Evolutionary conservation across 441 rosid species (phyloP), one percentile per base, ranked within the genome.

Genomic region (Viola pubescens): DNA sequence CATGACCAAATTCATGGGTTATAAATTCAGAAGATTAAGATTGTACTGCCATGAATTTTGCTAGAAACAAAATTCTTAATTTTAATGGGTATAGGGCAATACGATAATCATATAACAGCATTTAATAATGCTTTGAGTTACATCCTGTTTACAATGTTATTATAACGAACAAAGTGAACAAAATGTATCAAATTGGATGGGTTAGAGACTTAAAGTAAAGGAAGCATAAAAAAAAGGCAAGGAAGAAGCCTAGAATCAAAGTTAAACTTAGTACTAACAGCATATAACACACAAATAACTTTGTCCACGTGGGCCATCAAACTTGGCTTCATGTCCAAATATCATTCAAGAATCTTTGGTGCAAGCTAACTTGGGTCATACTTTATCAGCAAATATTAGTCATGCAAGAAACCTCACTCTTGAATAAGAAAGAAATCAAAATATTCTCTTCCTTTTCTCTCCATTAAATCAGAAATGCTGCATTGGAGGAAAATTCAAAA

Each of bases 181-280:
- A 60, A 50, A 56, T 66, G 60, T 51, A 59, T 19, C 26, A 19
- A 19, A 19, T 19, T 19, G 26, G 26, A 0, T 19, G 26, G 26
- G 26, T 60, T 56, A 34, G 48, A 40, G 59, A 40, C 48, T 58
- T 5, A 51, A 76, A 63, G 68, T 67, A 76, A 78, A 72, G 69
- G 34, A 58, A 52, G 40, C 4, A 37, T 4, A 1, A 11, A 9
- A 11, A 2, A 51, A 55, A 66, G 62, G 53, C 63, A 7, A 58
- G 44, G 7, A 56, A 64, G 80, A 82, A 79, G 73, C 75, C 72
- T 79, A 67, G 75, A 63, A 73, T 76, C 76, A 56, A 79, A 75
- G 73, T 60, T 52, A 66, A 60, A 71, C 70, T 63, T 51, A 40
- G 38, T 26, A 59, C 50, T 19, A 0, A 19, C 26, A 19, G 26